Evolutionary conservation across 1,139 yeast species (phyloP), one percentile per base, ranked within the genome.

Genomic region (Hemisphaericaspora lyxosophila): DNA sequence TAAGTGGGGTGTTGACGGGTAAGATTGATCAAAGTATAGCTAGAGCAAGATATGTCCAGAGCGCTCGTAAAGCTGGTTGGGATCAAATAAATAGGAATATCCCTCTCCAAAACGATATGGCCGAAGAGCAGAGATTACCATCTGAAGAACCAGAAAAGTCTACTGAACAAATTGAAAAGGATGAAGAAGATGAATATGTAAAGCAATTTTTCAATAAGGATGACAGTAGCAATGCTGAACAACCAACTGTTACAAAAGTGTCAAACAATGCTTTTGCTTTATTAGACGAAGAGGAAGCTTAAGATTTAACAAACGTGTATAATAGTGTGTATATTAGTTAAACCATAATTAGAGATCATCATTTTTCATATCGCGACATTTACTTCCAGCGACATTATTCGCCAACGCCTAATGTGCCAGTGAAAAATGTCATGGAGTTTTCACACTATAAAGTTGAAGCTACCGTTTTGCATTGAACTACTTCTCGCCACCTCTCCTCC

Each of bases 41-140:
- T 33, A 71, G 86, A 50, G 82, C 86, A 18, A 80, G 71, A 53
- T 77, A 68, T 51, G 78, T 83, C 12, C 83, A 77, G 48, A 65
- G 60, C 20, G 70, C 83, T 4, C 71, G 92, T 58, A 83, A 82
- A 56, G 65, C 85, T 1, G 84, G 81, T 12, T 84, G 92, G 92
- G 89, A 82, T 35, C 67, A 71, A 38, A 81, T 82, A 40, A 84
- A 84, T 54, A 68, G 70, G 41, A 57, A 59, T 28, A 73, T 76
- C 22, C 64, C 54, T 32, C 59, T 64, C 33, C 59, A 59, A 33
- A 51, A 60, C 36, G 53, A 41, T 35, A 41, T 39, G 36, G 36
- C 29, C 5, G 40, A 43, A n/a, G 47, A 38, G 20, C 7, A 23
- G 12, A 35, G 24, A 15, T 8, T 18, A 2, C 36, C 26, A 11